Evolutionary conservation across 768 basidiomycete species (phyloP).

Genomic region (Mycena olivaceomarginata): DNA sequence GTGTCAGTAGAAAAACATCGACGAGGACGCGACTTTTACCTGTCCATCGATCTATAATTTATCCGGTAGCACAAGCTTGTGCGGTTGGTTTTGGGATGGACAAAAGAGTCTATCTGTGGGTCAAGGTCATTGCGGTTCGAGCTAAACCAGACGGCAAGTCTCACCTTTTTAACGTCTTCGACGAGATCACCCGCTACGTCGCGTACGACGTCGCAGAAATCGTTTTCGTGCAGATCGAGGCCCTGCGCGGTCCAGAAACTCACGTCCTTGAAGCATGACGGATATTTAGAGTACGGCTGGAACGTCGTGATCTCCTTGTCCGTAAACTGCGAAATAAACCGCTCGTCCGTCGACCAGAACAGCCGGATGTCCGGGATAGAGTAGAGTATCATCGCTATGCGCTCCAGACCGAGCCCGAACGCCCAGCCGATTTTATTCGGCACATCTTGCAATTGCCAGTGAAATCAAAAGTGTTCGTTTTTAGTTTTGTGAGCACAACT

Average conservation of each 20-base stretch:
- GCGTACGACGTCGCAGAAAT: constrained; percentile 96
- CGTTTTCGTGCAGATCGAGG: constrained; percentile 90
- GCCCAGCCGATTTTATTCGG: constrained; percentile 96
- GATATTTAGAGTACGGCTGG: constrained; percentile 95
- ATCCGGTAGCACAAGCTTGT: constrained; percentile 92
- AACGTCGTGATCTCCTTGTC: constrained; percentile 87
- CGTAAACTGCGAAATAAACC: constrained; percentile 92
- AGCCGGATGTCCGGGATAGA: constrained; percentile 98
- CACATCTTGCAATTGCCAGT: constrained; percentile 74
- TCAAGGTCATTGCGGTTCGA: constrained; percentile 37
- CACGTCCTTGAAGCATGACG: constrained; percentile 94
- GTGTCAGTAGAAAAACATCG: constrained; percentile 19
- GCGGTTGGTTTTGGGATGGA: constrained; percentile 90
- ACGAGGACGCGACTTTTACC: constrained; percentile 63
- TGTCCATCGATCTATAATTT: constrained; percentile 98
- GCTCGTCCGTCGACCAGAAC: constrained; percentile 94
- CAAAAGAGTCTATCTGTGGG: constrained; percentile 90
- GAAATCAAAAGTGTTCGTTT: constrained; percentile 49
- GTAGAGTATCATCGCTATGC: constrained; percentile 98
- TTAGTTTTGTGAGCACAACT: constrained; percentile 52
- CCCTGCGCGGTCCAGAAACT: constrained; percentile 91
- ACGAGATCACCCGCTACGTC: constrained; percentile 95
- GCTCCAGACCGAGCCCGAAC: constrained; percentile 96
- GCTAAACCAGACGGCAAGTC: constrained; percentile 42
- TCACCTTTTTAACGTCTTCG: constrained; percentile 91